phyloP scores from a whole-genome alignment of 768 basidiomycete species.

The Naganishia kalamii region DNA sequence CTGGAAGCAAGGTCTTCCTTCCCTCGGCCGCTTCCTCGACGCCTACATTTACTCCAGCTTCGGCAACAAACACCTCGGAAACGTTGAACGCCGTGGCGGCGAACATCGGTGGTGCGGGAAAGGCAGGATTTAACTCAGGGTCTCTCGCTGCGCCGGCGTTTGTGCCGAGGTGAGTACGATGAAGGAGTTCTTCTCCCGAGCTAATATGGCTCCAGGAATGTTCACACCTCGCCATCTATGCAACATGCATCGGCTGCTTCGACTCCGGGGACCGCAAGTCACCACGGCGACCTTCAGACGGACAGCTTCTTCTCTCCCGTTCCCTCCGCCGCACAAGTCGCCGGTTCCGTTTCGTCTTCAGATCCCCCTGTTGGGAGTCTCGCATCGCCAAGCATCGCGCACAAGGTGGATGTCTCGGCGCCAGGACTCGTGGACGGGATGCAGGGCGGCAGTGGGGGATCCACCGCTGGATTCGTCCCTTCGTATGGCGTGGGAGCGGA shows the following conservation, averaged over 20 bases:
- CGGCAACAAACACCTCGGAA: not conserved
- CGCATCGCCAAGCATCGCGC: slow-evolving; percentile 2
- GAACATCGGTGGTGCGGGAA: not conserved
- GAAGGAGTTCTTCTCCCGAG: not conserved
- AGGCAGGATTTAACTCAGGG: slow-evolving; percentile 11
- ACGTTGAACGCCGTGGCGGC: not conserved
- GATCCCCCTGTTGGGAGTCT: slow-evolving; percentile 5
- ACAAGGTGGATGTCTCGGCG: slow-evolving; percentile 1
- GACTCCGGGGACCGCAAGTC: not conserved
- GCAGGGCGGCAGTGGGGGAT: not conserved
- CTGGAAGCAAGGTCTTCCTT: not conserved
- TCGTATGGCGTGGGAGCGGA: not conserved
- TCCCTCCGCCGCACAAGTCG: not conserved
- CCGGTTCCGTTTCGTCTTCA: not conserved
- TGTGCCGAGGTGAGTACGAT: slow-evolving; percentile 7
- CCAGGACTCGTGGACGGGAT: slow-evolving; percentile 12
- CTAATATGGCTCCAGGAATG: not conserved
- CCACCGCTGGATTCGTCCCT: not conserved
- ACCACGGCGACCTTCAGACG: slow-evolving; percentile 9
- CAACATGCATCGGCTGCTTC: not conserved
- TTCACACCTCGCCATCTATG: not conserved
- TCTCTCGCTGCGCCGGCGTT: slow-evolving; percentile 16
- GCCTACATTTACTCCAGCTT: not conserved
- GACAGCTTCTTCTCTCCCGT: slow-evolving; percentile 13
- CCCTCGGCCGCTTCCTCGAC: not conserved